phyloP scores from a whole-genome alignment of 495 filamentous ascomycete species.

The Aspergillus affinis region DNA sequence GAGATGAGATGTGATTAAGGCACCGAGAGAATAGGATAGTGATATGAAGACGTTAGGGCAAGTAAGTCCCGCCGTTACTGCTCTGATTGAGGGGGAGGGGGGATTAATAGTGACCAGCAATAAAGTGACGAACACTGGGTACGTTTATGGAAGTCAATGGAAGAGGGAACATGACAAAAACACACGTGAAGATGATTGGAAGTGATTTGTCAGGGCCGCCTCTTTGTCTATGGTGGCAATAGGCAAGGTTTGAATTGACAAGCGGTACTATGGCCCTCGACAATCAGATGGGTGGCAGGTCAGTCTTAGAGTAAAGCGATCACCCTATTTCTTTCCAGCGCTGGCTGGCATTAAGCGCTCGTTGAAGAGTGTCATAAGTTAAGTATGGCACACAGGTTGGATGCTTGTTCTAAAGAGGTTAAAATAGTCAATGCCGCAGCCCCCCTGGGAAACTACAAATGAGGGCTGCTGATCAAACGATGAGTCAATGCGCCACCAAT shows the following conservation, averaged over 20 bases:
- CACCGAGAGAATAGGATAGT: neutral
- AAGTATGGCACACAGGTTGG: neutral
- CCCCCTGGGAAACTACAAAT: slow-evolving; percentile 2
- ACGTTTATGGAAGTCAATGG: slow-evolving; percentile 43
- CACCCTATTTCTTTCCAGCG: neutral
- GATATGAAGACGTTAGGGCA: neutral
- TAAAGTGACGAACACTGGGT: slow-evolving; percentile 23
- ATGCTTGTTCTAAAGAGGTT: neutral
- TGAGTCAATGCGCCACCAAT: slow-evolving; percentile 30
- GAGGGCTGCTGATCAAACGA: slow-evolving; percentile 13
- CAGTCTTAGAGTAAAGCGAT: neutral
- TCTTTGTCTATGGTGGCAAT: slow-evolving; percentile 38
- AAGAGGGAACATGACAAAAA: slow-evolving; percentile 28
- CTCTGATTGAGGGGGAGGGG: neutral
- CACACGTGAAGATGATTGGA: slow-evolving; percentile 39
- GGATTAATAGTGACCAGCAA: slow-evolving; percentile 1
- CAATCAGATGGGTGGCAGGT: slow-evolving; percentile 2
- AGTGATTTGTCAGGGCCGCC: slow-evolving; percentile 42
- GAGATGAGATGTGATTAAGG: slow-evolving; percentile 2
- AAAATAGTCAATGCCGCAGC: slow-evolving; percentile 2
- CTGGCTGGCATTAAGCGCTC: neutral
- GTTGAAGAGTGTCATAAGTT: neutral
- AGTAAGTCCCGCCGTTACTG: neutral
- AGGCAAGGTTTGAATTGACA: slow-evolving; percentile 21
- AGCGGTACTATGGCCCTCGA: slow-evolving; percentile 28